Conservation (phyloP, 352 stramenopile genomes). For the Pythium brachiatum region DNA sequence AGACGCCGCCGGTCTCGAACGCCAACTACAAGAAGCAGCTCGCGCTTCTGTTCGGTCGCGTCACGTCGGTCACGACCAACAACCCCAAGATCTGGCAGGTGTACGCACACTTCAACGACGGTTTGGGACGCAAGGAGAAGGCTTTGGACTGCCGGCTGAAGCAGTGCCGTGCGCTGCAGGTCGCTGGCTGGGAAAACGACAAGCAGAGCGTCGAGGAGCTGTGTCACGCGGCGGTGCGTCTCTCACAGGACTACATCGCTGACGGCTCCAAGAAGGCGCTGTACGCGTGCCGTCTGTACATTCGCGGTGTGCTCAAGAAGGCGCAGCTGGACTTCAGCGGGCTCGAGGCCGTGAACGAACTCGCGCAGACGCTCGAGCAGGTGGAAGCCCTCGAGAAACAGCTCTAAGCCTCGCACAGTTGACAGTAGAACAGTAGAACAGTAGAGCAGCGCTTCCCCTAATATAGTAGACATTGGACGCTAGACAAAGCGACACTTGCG, state of each 20-base stretch:
- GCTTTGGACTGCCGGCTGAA: slow-evolving; percentile 78
- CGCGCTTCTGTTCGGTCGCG: slow-evolving; percentile 69
- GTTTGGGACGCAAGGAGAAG: slow-evolving; percentile 55
- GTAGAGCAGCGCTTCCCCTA: slow-evolving; percentile 3
- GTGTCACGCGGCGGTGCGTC: slow-evolving; percentile 46
- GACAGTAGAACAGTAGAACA: not conserved
- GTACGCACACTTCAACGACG: slow-evolving; percentile 81
- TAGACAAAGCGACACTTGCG: not conserved
- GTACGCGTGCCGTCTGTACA: slow-evolving; percentile 74
- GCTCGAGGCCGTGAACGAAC: slow-evolving; percentile 41
- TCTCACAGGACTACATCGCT: slow-evolving; percentile 62
- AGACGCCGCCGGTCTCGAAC: slow-evolving; percentile 49
- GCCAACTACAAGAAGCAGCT: slow-evolving; percentile 72
- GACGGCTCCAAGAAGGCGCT: slow-evolving; percentile 78
- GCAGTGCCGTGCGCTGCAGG: slow-evolving; percentile 69
- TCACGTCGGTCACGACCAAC: slow-evolving; percentile 77
- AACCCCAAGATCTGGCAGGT: slow-evolving; percentile 81
- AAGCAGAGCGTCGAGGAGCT: slow-evolving; percentile 54
- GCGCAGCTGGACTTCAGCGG: slow-evolving; percentile 65
- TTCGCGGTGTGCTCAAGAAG: slow-evolving; percentile 76
- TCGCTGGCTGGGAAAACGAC: slow-evolving; percentile 68
- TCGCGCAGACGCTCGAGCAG: slow-evolving; percentile 49
- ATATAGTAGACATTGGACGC: slow-evolving; percentile 14
- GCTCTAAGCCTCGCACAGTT: slow-evolving; percentile 17
- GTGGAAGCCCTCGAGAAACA: slow-evolving; percentile 55